Conservation (phyloP, 2,329 filamentous ascomycete species). For the Cucurbitaria berberidis region DNA sequence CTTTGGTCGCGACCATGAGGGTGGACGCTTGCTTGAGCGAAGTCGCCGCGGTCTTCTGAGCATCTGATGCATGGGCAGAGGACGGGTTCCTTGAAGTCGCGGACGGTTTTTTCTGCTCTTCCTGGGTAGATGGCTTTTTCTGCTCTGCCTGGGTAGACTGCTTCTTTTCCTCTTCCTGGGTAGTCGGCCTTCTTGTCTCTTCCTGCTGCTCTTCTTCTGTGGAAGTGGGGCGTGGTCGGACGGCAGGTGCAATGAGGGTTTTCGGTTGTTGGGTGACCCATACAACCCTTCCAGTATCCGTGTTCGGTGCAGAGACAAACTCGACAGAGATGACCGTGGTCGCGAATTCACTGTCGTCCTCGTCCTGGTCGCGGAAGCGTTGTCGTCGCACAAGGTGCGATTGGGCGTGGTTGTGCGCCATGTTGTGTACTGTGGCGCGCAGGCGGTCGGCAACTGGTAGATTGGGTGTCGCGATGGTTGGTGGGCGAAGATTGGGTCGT, state of each 20-base stretch:
- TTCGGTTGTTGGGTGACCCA: conserved; percentile 11
- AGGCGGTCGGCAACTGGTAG: conserved; percentile 4
- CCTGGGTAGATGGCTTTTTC: no score
- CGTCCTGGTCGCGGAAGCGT: conserved; percentile 19
- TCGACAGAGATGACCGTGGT: conserved; percentile 53
- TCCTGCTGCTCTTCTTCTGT: conserved; percentile 13
- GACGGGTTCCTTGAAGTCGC: conserved; percentile 27
- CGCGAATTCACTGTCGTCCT: conserved; percentile 13
- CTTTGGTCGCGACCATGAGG: conserved; percentile 37
- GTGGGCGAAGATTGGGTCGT: not conserved
- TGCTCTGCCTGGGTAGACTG: no score
- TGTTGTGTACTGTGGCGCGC: conserved; percentile 17
- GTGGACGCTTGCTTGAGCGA: conserved; percentile 28
- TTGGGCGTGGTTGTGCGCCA: conserved; percentile 34
- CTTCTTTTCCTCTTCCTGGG: no score
- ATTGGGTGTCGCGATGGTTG: not conserved
- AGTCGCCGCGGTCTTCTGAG: conserved; percentile 20
- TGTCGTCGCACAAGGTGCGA: conserved; percentile 42
- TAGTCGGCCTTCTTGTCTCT: conserved; percentile 22
- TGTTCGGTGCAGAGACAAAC: conserved; percentile 60
- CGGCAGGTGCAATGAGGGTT: conserved; percentile 28
- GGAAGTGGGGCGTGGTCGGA: conserved; percentile 22
- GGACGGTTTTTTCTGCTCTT: no score
- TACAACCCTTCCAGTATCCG: conserved; percentile 33
- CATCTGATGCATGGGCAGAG: conserved; percentile 20